Evolutionary conservation across 139 green algal genomes (phyloP).

Genomic region (Ostreobium quekettii): DNA sequence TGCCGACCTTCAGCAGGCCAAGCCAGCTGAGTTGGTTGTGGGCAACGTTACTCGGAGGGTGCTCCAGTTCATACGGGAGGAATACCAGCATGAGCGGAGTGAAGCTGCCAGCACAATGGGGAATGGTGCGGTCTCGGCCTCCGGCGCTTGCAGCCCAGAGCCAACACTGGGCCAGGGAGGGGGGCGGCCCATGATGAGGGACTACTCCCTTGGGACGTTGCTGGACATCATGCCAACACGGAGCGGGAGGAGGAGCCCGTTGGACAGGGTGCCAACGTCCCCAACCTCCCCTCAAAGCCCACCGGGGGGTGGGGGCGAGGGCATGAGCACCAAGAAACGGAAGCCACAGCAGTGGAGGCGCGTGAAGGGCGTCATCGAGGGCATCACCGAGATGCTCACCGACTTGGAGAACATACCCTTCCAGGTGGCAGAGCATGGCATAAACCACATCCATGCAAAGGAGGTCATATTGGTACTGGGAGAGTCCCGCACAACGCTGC

Average conservation of each 20-base stretch:
- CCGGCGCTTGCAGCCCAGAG: constrained; percentile 2
- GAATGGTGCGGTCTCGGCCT: background rate
- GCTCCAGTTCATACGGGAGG: constrained; percentile 89
- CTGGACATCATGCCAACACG: background rate
- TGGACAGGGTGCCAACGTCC: too few species aligned
- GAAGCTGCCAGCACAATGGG: constrained; percentile 18
- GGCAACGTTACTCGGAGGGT: constrained; percentile 88
- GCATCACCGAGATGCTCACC: constrained; percentile 87
- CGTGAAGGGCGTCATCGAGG: constrained; percentile 77
- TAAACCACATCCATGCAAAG: constrained; percentile 89
- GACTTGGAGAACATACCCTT: constrained; percentile 82
- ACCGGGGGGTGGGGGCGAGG: too few species aligned
- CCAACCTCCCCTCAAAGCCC: too few species aligned
- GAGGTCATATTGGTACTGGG: constrained; percentile 83
- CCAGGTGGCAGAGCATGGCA: constrained; percentile 72
- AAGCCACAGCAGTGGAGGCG: constrained; percentile 39
- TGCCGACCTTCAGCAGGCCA: constrained; percentile 21
- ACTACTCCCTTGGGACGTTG: background rate
- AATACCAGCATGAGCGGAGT: constrained; percentile 50
- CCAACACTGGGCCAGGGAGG: constrained; percentile 17
- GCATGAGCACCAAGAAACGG: constrained; percentile 21
- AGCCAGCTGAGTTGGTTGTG: constrained; percentile 67
- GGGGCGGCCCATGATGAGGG: background rate
- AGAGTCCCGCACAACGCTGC: constrained; percentile 58
- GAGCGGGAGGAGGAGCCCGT: too few species aligned